Conservation (phyloP, 2,329 filamentous ascomycete genomes). For the Juglanconis juglandina region DNA sequence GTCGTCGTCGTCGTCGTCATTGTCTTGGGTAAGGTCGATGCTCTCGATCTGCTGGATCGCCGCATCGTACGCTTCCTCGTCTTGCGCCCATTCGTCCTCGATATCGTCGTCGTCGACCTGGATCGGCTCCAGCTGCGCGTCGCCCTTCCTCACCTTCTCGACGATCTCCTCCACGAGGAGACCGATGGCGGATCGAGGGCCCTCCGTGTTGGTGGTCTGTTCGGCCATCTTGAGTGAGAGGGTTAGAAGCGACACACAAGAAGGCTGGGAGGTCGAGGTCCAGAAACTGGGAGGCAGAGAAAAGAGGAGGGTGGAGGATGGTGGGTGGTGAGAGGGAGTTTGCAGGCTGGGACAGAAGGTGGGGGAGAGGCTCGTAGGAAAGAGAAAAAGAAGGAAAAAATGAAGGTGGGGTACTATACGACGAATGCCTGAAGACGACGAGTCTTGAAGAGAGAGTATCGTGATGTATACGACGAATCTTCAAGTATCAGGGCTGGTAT, state of each 20-base stretch:
- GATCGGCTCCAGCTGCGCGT: neutral
- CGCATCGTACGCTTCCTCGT: constrained; percentile 13
- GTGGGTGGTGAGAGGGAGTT: neutral
- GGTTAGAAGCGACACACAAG: neutral
- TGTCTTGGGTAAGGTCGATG: constrained; percentile 7
- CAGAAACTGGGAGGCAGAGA: neutral
- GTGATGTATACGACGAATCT: too few relatives aligned
- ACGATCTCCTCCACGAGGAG: neutral
- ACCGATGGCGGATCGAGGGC: neutral
- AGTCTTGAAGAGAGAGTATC: too few relatives aligned
- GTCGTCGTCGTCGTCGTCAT: constrained; percentile 1
- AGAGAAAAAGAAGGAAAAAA: neutral
- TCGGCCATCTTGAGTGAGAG: neutral
- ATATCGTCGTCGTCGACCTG: constrained; percentile 11
- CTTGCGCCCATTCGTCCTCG: constrained; percentile 9
- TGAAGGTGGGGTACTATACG: neutral
- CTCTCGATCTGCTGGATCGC: constrained; percentile 1
- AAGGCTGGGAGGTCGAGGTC: neutral
- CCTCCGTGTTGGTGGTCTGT: neutral
- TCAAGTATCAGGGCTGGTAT: too few relatives aligned
- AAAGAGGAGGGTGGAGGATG: neutral
- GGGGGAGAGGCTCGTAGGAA: neutral
- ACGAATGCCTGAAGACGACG: neutral
- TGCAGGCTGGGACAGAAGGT: neutral
- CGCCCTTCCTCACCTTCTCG: neutral